A percentile compares a stretch with the other conserved stretches of the same genome.
Evolutionary conservation across 176 grass and related monocot genomes (phyloP).

Genomic region (Carex myosuroides): DNA sequence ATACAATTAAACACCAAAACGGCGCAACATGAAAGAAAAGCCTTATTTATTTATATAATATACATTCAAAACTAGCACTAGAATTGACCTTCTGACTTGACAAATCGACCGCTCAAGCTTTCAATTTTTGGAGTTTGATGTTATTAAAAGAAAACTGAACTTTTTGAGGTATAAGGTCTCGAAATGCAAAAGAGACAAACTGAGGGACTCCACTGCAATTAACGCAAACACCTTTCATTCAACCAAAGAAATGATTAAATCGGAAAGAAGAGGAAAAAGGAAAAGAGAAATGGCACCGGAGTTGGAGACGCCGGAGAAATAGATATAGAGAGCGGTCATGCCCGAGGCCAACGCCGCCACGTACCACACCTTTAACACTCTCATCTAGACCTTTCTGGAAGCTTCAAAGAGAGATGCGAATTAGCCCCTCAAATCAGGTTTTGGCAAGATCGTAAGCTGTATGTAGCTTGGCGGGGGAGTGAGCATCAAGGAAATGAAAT

Average conservation of each 20-base stretch:
- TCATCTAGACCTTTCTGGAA: constrained; percentile 10
- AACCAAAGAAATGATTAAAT: not conserved
- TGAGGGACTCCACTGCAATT: not conserved
- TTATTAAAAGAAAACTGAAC: not conserved
- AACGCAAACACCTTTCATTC: constrained; percentile 16
- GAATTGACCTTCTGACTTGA: not conserved
- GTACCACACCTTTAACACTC: constrained; percentile 20
- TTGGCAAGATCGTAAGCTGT: too few relatives aligned
- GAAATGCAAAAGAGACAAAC: not conserved
- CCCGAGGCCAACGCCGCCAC: constrained; percentile 49
- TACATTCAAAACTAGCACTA: not conserved
- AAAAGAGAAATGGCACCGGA: constrained; percentile 24
- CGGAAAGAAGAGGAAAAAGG: too few relatives aligned
- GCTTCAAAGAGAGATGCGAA: not conserved
- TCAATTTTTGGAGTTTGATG: not conserved
- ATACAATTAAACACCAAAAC: too few relatives aligned
- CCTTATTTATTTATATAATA: not conserved
- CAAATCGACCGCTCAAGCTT: not conserved
- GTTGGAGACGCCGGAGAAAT: constrained; percentile 62
- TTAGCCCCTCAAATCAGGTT: too few relatives aligned
- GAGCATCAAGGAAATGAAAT: not conserved
- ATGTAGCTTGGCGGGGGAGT: not conserved
- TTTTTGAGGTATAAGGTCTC: not conserved
- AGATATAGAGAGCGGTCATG: constrained; percentile 59
- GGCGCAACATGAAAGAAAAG: too few relatives aligned